Evolutionary conservation across 2,329 filamentous ascomycete species (phyloP), one percentile per base, ranked within the genome.

Genomic region (Calonectria montana): DNA sequence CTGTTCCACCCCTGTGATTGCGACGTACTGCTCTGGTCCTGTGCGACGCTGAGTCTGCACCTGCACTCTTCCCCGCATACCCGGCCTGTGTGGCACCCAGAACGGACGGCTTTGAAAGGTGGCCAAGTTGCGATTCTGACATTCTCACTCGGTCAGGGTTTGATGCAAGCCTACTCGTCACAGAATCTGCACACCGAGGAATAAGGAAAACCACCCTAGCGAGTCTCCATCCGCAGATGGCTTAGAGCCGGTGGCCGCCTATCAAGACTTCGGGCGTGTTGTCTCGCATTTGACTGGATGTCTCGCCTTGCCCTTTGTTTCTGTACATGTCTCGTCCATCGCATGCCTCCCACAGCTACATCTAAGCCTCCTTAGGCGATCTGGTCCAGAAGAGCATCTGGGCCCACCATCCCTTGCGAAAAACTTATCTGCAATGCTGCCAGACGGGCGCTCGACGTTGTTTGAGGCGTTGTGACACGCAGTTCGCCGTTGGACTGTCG

Each of bases 271-370:
- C 39, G 57, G 23, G 57, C 27, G 37, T 62, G 15, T 62, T 45
- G 25, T 45, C 39, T 65, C 37, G 73, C 71, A 64, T 72, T 62
- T 62, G 57, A n/a, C 57, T 62, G 21, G 39, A 43, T 73, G 70
- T 59, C 53, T 62, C 39, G 39, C 39, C 57, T 62, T 45, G 37
- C 57, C 57, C 77, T 37, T 67, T 66, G 53, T 71, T 63, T 55
- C 39, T 73, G 48, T 39, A 59, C 41, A 48, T 75, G 68, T 75
- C 66, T 75, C 72, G 70, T 71, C 64, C 70, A 61, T 73, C 35
- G 72, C 70, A 75, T 76, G 61, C 74, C 75, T 67, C 64, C 45
- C 47, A 10, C 21, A 64, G 73, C 10, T 35, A 35, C 65, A 71
- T 65, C 55, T 70, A 53, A 74, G 29, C 48, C 70, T 65, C 47